phyloP scores from a whole-genome alignment of 345 rosid species.

The Anacardium occidentale region DNA sequence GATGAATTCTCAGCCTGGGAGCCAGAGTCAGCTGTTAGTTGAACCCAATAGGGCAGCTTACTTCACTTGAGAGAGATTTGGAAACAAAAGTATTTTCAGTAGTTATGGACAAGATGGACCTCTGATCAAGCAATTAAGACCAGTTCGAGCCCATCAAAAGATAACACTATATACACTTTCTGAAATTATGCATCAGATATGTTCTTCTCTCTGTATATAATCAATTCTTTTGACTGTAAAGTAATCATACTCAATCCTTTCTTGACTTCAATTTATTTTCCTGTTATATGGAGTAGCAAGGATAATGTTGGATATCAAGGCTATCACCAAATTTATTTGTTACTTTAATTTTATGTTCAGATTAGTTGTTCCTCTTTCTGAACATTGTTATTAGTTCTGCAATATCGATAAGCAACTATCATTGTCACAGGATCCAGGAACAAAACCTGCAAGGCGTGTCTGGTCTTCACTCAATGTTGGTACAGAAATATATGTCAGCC shows the following conservation, averaged over 20 bases:
- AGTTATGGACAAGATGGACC: too few species aligned
- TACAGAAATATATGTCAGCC: conserved; percentile 50
- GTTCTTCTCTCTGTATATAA: too few species aligned
- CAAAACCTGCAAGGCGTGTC: conserved; percentile 39
- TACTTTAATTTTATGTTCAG: background rate
- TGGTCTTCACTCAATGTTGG: conserved; percentile 52
- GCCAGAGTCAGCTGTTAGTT: too few species aligned
- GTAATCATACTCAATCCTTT: background rate
- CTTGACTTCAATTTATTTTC: background rate
- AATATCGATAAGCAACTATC: background rate
- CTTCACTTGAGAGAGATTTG: too few species aligned
- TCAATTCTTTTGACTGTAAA: too few species aligned
- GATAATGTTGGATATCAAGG: background rate
- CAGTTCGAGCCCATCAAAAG: too few species aligned
- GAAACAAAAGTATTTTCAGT: too few species aligned
- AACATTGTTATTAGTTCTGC: background rate
- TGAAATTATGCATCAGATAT: too few species aligned
- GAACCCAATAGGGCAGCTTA: too few species aligned
- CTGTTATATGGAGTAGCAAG: background rate
- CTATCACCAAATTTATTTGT: background rate
- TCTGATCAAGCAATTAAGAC: too few species aligned
- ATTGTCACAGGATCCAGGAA: conserved; percentile 45
- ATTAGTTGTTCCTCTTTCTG: background rate
- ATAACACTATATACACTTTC: too few species aligned
- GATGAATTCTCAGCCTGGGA: too few species aligned